These are phyloP conservation scores for Claviceps sp. DNA, from an alignment of 2,329 filamentous ascomycete species.

Conservation along the genomic window DNA sequence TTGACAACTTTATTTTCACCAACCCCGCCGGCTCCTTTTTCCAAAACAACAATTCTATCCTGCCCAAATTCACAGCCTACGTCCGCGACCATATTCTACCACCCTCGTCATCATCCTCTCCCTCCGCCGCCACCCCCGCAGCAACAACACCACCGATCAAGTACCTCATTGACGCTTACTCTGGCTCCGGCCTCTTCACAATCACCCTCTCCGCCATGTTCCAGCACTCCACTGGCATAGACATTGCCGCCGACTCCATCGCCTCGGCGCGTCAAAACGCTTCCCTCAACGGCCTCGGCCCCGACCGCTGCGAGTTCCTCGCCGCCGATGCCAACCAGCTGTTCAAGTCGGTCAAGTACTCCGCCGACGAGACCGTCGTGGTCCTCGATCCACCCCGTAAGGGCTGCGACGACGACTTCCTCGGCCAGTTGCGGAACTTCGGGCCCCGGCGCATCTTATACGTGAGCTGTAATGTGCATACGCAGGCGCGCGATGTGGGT, in stretches of 20 bases:
- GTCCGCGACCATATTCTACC: slow-evolving; percentile 53
- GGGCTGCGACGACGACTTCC: slow-evolving; percentile 77
- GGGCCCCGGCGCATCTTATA: slow-evolving; percentile 75
- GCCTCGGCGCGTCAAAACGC: slow-evolving; percentile 69
- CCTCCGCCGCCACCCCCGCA: slow-evolving; percentile 22
- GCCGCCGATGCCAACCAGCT: slow-evolving; percentile 76
- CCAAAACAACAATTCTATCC: slow-evolving; percentile 99
- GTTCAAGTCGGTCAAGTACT: slow-evolving; percentile 63
- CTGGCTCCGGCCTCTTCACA: slow-evolving; percentile 91
- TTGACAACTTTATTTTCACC: slow-evolving; percentile 71
- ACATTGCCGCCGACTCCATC: slow-evolving; percentile 73
- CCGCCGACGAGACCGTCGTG: slow-evolving; percentile 74
- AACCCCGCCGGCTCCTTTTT: slow-evolving; percentile 94
- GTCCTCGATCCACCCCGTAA: slow-evolving; percentile 95
- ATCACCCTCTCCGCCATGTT: slow-evolving; percentile 82
- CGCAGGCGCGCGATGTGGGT: slow-evolving; percentile 86
- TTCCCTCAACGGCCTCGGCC: slow-evolving; percentile 53
- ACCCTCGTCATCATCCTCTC: slow-evolving; percentile 42
- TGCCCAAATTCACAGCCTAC: slow-evolving; percentile 73
- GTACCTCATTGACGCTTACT: slow-evolving; percentile 95
- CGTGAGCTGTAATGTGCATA: slow-evolving; percentile 96
- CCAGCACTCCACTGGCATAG: slow-evolving; percentile 75
- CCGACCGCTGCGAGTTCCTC: slow-evolving; percentile 65
- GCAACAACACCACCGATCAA: slow-evolving; percentile 43
- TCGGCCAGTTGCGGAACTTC: slow-evolving; percentile 66